These are phyloP conservation scores for Fusarium duplospermum DNA, from an alignment of 2,329 filamentous ascomycete genomes.

Conservation along the genomic window DNA sequence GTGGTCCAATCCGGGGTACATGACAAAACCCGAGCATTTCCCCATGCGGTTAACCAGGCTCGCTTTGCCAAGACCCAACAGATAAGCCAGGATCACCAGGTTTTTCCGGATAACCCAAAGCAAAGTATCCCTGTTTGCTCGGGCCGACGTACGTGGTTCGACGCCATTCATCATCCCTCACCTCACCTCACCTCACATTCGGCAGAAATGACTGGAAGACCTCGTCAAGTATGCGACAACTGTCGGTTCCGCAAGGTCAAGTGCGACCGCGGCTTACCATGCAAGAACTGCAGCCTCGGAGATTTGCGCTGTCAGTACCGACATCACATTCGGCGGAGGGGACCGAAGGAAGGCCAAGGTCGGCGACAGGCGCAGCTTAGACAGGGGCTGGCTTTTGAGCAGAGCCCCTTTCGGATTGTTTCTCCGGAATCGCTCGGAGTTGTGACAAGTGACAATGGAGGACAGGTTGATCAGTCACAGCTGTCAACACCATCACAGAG, in stretches of 20 bases:
- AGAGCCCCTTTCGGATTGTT: constrained; percentile 35
- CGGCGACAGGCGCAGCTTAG: constrained; percentile 44
- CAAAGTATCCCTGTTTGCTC: not conserved
- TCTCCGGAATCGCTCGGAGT: constrained; percentile 19
- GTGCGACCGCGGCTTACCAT: constrained; percentile 48
- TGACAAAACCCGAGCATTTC: constrained; percentile 21
- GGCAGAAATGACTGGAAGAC: constrained; percentile 2
- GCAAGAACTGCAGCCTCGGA: constrained; percentile 43
- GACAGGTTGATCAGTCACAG: not conserved
- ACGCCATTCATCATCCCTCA: not conserved
- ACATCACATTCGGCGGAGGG: constrained; percentile 46
- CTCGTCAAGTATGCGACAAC: constrained; percentile 45
- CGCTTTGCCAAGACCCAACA: not conserved
- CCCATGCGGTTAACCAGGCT: constrained; percentile 14
- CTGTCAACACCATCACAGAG: not conserved
- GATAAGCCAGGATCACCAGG: not conserved
- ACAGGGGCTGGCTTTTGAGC: constrained; percentile 32
- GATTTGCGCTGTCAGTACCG: constrained; percentile 46
- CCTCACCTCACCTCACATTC: not conserved
- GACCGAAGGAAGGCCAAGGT: constrained; percentile 45
- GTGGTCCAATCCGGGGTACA: constrained; percentile 3
- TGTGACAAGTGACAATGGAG: not conserved
- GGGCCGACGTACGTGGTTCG: not conserved
- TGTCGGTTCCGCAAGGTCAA: constrained; percentile 50
- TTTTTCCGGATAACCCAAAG: not conserved